Percentiles rank a stretch among this genome's conserved stretches.
phyloP scores from a whole-genome alignment of 148 eudicot species.

The Rhododendron ferrugineum region DNA sequence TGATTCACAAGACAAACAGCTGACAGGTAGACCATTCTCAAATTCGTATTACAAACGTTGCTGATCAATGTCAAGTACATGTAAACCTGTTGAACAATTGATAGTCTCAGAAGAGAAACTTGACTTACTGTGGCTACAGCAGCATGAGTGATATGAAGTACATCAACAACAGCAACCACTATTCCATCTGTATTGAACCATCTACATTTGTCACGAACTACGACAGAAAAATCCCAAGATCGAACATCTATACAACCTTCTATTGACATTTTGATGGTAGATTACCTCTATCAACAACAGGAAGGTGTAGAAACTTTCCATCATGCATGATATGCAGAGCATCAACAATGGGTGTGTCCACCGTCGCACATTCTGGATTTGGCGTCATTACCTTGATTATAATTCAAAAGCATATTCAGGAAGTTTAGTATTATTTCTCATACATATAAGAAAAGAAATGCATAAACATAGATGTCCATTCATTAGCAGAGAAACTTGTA shows the following conservation, averaged over 20 bases:
- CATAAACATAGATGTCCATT: neutral
- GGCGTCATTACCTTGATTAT: conserved; percentile 88
- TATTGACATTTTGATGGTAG: neutral
- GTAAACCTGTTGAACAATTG: neutral
- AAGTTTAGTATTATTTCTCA: neutral
- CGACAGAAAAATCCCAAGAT: neutral
- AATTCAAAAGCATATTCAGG: neutral
- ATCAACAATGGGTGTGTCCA: conserved; percentile 92
- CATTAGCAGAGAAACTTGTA: neutral
- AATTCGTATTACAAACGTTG: neutral
- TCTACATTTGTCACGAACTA: conserved; percentile 13
- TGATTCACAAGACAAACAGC: neutral
- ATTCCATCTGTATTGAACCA: conserved; percentile 57
- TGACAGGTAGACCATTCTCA: neutral
- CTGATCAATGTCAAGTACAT: neutral
- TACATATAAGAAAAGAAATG: neutral
- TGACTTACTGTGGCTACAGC: conserved; percentile 89
- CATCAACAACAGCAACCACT: conserved; percentile 90
- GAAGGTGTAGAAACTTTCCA: conserved; percentile 92
- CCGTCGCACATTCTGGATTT: conserved; percentile 91
- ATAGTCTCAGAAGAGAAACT: conserved; percentile 3
- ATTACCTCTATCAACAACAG: conserved; percentile 87
- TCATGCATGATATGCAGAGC: conserved; percentile 98
- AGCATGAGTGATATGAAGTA: conserved; percentile 87
- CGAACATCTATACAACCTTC: neutral